Base-by-base conservation (phyloP, 2,329 filamentous ascomycete genomes). In the Colletotrichum sansevieriae region DNA sequence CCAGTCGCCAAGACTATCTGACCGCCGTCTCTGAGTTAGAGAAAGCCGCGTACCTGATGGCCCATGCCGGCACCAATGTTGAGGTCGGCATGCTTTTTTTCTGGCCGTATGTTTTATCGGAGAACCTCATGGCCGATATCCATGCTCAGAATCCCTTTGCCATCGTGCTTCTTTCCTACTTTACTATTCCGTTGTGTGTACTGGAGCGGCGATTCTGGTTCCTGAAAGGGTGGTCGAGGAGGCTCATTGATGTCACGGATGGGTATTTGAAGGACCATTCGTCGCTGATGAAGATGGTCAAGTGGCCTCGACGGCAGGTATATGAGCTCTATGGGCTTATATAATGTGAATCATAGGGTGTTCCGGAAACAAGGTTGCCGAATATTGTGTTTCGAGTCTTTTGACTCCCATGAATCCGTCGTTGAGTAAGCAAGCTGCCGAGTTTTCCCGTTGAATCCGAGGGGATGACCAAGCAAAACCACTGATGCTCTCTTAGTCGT, bases 171-270 rank as follows among this genome's bases (percentile, higher is more conserved):
- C 56, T 78, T n/a, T 72, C 74, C 4, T 65, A 78, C 41, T 74
- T 73, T 33, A 62, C 71, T 13, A 66, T 78, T 0, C 68, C 74
- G 13, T 57, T 76, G n/a, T 71, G 74, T 22, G 57, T 68, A 4
- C 25, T 76, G 3, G 76, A 77, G 44, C 74, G 62, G 37, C 62
- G 47, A 13, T 77, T 72, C 58, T 78, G 76, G 76, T 76, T 64
- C 49, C 7, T 71, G 2, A 71, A 67, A 59, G 74, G 76, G 2
- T 77, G 75, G 76, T 68, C 73, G 15, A 66, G 47, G 18, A 71
- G 72, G 25, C 7, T 74, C 1, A 60, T 78, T 12, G 52, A 22
- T 11, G 58, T 72, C 3, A 71, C 74, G 49, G 76, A 77, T 10
- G 33, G 4, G 11, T n/a, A 33, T 13, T 12, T 71, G 22, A 39